Conservation (phyloP, 1,139 yeast genomes). For the Hansenula lynferdii region DNA sequence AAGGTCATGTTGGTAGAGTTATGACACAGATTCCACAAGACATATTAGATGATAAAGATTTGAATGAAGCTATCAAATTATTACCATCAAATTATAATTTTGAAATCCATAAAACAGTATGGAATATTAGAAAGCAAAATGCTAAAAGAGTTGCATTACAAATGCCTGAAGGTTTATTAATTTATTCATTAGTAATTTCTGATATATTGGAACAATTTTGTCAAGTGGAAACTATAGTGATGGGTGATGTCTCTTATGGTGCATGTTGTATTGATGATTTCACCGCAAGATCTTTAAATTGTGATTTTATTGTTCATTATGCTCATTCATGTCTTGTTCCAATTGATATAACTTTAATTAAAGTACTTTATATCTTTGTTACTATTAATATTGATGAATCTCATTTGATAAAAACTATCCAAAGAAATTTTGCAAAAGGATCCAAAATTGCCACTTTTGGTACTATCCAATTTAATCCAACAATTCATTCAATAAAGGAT, state of each 20-base stretch:
- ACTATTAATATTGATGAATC: conserved; percentile 84
- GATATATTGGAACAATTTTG: conserved; percentile 94
- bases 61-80: conserved; percentile 74
- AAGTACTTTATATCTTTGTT: conserved; percentile 91
- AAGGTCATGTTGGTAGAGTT: conserved; percentile 42
- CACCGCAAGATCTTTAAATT: conserved; percentile 87
- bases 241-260: conserved; percentile 99
- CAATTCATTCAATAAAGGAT: conserved; percentile 73
- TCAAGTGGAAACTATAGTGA: conserved; percentile 78
- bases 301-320: conserved; percentile 93
- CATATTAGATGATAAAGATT: conserved; percentile 69
- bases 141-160: conserved; percentile 87
- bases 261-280: conserved; percentile 98
- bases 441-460: conserved; percentile 79
- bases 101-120: conserved; percentile 91
- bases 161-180: conserved; percentile 94
- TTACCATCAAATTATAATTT: conserved; percentile 91
- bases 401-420: conserved; percentile 74
- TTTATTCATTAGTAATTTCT: conserved; percentile 79
- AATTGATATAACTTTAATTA: conserved; percentile 83
- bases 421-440: conserved; percentile 60
- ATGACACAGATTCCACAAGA: conserved; percentile 90
- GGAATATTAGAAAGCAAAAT: conserved; percentile 74
- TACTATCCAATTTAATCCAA: conserved; percentile 95
- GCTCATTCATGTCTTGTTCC: conserved; percentile 98